These are phyloP conservation scores for Malus orientalis DNA, from an alignment of 306 rosid species.

Conservation along the genomic window DNA sequence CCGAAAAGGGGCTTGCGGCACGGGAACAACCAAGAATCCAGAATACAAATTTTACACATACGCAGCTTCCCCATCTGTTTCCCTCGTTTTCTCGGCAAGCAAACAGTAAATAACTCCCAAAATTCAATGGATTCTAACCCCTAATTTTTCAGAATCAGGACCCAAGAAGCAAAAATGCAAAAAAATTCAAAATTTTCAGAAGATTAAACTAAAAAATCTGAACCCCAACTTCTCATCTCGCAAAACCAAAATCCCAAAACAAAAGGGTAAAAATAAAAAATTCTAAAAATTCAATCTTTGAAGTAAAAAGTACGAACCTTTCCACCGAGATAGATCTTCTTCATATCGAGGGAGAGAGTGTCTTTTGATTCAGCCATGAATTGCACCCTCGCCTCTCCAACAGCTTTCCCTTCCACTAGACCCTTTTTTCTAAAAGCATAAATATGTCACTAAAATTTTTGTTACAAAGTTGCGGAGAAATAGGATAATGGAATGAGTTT, in stretches of 20 bases:
- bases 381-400: slow-evolving; percentile 32
- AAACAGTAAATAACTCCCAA: slow-evolving; percentile 6
- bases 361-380: slow-evolving; percentile 69
- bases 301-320: slow-evolving; percentile 38
- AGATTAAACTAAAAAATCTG: not conserved
- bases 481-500: too few species aligned
- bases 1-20: too few species aligned
- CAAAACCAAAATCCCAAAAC: not conserved
- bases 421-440: too few species aligned
- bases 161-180: not conserved
- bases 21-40: not conserved
- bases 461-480: not conserved
- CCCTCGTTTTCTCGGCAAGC: not conserved
- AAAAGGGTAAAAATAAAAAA: not conserved
- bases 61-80: not conserved
- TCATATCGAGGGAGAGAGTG: slow-evolving; percentile 57
- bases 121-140: not conserved
- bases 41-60: not conserved
- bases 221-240: not conserved
- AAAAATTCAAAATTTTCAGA: not conserved
- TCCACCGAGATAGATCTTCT: slow-evolving; percentile 89
- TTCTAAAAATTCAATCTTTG: not conserved
- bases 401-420: not conserved
- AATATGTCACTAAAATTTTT: too few species aligned
- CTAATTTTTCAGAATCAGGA: not conserved